Evolutionary conservation across 1,139 yeast species (phyloP).

Genomic region (Hanseniaspora sp.): DNA sequence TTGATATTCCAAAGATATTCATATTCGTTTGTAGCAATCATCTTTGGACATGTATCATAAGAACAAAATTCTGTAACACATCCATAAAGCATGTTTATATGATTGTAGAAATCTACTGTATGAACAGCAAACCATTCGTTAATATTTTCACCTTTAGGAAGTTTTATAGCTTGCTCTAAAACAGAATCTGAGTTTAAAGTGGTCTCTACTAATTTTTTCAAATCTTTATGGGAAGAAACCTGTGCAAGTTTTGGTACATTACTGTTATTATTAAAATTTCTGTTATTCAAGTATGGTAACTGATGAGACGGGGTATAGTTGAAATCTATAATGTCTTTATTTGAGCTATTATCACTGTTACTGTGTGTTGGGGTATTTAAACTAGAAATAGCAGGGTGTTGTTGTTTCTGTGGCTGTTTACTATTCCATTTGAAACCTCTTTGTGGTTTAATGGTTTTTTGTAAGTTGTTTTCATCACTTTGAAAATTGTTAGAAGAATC

Average conservation of each 20-base stretch:
- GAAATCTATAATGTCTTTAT: conserved; percentile 26
- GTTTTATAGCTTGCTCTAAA: conserved; percentile 78
- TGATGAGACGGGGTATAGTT: conserved; percentile 32
- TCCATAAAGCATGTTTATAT: conserved; percentile 91
- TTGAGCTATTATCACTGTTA: background rate
- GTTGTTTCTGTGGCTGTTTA: conserved; percentile 17
- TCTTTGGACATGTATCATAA: conserved; percentile 80
- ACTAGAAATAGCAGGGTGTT: conserved; percentile 1
- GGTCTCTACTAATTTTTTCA: conserved; percentile 80
- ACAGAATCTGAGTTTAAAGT: conserved; percentile 90
- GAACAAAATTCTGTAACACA: conserved; percentile 94
- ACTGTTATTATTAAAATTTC: conserved; percentile 9
- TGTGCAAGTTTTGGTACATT: conserved; percentile 23
- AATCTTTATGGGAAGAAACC: conserved; percentile 54
- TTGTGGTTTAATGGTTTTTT: conserved; percentile 29
- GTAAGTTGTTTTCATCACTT: conserved; percentile 1
- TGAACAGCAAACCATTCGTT: conserved; percentile 97
- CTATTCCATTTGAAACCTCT: conserved; percentile 32
- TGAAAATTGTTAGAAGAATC: background rate
- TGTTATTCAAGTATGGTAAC: conserved; percentile 24
- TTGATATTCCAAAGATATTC: conserved; percentile 70
- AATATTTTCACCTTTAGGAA: conserved; percentile 85
- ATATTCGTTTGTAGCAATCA: conserved; percentile 95
- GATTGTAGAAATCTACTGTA: conserved; percentile 82
- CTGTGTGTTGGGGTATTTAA: conserved; percentile 14